Percentiles rank a stretch among this genome's conserved stretches.
phyloP scores from a whole-genome alignment of 225 moss, liverwort and hornwort genomes.

The Rhytidiadelphus loreus region DNA sequence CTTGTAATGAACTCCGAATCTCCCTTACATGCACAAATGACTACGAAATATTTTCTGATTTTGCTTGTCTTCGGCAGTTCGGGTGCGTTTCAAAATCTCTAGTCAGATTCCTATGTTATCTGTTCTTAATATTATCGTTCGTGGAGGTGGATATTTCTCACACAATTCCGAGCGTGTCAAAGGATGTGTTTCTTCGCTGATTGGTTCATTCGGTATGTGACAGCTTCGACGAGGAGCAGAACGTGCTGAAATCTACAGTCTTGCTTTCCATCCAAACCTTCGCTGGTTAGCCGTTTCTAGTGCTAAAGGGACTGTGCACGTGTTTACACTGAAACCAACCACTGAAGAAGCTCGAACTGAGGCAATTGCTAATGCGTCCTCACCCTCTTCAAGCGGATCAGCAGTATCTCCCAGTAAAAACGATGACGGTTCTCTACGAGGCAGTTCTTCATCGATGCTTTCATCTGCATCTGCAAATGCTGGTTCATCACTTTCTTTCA shows the following conservation, averaged over 20 bases:
- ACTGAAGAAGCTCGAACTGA: conserved; percentile 38
- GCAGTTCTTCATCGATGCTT: conserved; percentile 27
- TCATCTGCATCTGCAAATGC: conserved; percentile 70
- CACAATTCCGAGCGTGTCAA: background rate
- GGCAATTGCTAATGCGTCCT: conserved; percentile 27
- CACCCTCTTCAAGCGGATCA: conserved; percentile 6
- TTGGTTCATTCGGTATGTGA: background rate
- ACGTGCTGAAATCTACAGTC: conserved; percentile 68
- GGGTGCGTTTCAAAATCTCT: background rate
- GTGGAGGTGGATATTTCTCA: background rate
- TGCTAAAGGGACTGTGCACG: conserved; percentile 86
- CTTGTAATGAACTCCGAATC: background rate
- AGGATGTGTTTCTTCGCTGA: background rate
- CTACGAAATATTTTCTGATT: background rate
- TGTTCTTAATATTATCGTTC: background rate
- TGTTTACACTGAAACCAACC: conserved; percentile 51
- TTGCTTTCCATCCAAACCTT: conserved; percentile 58
- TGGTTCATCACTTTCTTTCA: conserved; percentile 88
- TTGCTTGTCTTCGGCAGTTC: background rate
- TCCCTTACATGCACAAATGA: background rate
- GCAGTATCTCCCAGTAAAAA: conserved; percentile 2
- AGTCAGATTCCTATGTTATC: background rate
- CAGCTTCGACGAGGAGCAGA: conserved; percentile 80
- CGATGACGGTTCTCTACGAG: conserved; percentile 2
- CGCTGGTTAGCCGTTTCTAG: conserved; percentile 78